phyloP scores from a whole-genome alignment of 2,329 filamentous ascomycete species.

The Dactylellina haptotyla region DNA sequence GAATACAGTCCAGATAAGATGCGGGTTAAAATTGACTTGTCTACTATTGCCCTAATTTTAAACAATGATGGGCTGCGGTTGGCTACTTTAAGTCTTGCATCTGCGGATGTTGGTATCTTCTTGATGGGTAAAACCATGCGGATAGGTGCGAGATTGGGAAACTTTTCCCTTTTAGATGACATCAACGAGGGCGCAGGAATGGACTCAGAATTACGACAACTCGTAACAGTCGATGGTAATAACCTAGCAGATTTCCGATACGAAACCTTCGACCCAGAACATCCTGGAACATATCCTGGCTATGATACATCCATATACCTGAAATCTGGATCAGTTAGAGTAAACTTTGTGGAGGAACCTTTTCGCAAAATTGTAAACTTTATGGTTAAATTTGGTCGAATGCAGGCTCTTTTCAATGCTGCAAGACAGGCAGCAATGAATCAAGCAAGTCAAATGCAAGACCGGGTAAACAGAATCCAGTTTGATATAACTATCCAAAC shows the following conservation, averaged over 20 bases:
- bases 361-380: slow-evolving; percentile 99
- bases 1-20: slow-evolving; percentile 74
- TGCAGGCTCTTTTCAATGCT: slow-evolving; percentile 99
- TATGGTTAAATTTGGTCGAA: slow-evolving; percentile 97
- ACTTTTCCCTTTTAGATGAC: slow-evolving; percentile 89
- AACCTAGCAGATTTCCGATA: slow-evolving; percentile 97
- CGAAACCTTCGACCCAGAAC: slow-evolving; percentile 85
- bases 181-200: slow-evolving; percentile 88
- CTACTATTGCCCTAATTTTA: slow-evolving; percentile 90
- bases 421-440: slow-evolving; percentile 92
- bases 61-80: slow-evolving; percentile 98
- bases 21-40: slow-evolving; percentile 89
- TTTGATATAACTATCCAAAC: slow-evolving; percentile 95
- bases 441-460: slow-evolving; percentile 91
- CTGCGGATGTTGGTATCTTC: slow-evolving; percentile 90
- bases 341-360: slow-evolving; percentile 96
- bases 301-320: slow-evolving; percentile 93
- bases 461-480: slow-evolving; percentile 87
- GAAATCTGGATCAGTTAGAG: slow-evolving; percentile 90
- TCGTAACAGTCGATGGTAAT: slow-evolving; percentile 94
- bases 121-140: slow-evolving; percentile 86
- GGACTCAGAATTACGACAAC: slow-evolving; percentile 80
- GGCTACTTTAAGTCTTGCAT: slow-evolving; percentile 90
- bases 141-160: slow-evolving; percentile 84
- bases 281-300: slow-evolving; percentile 80